These are phyloP conservation scores for Kluyveromyces sp. DNA, from an alignment of 1,139 yeast species.

Conservation along the genomic window DNA sequence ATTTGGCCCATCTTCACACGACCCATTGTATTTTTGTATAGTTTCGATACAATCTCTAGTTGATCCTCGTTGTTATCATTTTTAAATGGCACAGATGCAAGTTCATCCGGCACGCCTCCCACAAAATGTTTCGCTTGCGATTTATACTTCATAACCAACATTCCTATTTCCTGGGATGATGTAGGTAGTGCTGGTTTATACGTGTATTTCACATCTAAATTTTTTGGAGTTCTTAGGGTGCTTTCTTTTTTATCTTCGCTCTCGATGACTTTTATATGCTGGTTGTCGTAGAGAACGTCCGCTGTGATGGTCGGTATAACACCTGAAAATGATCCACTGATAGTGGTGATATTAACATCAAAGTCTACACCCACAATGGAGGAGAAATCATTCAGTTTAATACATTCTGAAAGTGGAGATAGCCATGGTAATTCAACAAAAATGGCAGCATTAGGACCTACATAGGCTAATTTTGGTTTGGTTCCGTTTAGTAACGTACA, in stretches of 20 bases:
- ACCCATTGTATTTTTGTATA: conserved; percentile 17
- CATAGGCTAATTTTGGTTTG: conserved; percentile 8
- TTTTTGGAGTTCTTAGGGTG: not conserved
- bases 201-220: conserved; percentile 7
- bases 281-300: conserved; percentile 11
- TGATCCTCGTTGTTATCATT: conserved; percentile 24
- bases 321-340: conserved; percentile 4
- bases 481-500: conserved; percentile 3
- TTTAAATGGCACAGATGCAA: conserved; percentile 18
- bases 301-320: conserved; percentile 8
- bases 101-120: conserved; percentile 13
- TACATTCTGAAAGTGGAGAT: conserved; percentile 16
- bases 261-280: conserved; percentile 9
- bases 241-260: not conserved
- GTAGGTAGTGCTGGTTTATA: conserved; percentile 9
- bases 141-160: conserved; percentile 13
- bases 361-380: conserved; percentile 12
- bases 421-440: conserved; percentile 5
- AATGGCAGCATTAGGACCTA: not conserved
- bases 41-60: conserved; percentile 18
- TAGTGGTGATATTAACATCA: conserved; percentile 9
- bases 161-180: conserved; percentile 20
- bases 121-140: conserved; percentile 12
- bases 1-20: conserved; percentile 20
- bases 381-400: conserved; percentile 17